Base-by-base conservation (phyloP, 2,329 filamentous ascomycete genomes). In the Pestalotiopsis fici region DNA sequence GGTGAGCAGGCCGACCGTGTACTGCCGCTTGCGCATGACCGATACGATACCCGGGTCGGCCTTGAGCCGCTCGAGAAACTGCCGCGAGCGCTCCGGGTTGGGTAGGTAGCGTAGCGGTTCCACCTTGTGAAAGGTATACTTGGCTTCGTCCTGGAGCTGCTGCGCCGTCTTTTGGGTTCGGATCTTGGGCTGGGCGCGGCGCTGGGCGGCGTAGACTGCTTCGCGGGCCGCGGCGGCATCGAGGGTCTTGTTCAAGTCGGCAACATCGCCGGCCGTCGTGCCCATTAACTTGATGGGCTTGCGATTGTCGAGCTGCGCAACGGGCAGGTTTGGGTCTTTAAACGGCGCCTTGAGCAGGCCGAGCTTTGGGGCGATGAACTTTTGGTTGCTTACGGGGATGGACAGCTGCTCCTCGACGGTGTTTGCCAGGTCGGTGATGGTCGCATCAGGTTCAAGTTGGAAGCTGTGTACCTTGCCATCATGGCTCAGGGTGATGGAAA, bases 11-110 rank as follows among this genome's bases (percentile, higher is more conserved):
- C 91, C 91, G 0, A 99, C 96, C 23, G 87, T 88, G 83, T 97
- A 98, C 70, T 90, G 88, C 82, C 97, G 95, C 73, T 90, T 90
- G 18, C 87, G 84, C 96, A 99, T 99, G 1, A 90, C 87, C 0
- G 91, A 85, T 70, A 90, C 90, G 80, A 99, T 95, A 7, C 96
- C 96, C 0, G 93, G 90, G 78, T 99, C 96, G 69, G 91, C 87
- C 70, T 90, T 90, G 3, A 99, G 85, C 0, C 92, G 88, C 76
- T 92, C 85, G 2, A 99, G 87, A 73, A 95, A 93, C 0, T 86
- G 82, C 4, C 90, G 85, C 12, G 91, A 93, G 65, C 90, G 89
- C 27, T 91, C 86, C 0, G 95, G 91, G 65, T 91, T 87, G 0
- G 94, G 94, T 0, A 98, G 90, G 74, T 95, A 90, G 88, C 82